Conservation (phyloP, 352 stramenopile genomes). For the Pythium volutum region DNA sequence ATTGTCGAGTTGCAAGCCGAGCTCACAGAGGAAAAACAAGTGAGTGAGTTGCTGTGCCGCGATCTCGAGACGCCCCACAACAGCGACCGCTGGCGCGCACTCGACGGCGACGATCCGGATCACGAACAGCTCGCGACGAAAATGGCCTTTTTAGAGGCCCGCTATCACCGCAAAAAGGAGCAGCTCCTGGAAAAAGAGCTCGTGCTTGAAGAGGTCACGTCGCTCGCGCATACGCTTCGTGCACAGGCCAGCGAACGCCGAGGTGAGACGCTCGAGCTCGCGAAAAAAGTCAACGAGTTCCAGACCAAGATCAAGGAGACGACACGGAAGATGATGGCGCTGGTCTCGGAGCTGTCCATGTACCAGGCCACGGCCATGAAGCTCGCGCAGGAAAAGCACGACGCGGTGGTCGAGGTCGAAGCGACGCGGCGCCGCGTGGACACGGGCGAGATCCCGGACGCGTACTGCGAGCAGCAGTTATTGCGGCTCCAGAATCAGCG, state of each 20-base stretch:
- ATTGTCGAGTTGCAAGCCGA: constrained; percentile 82
- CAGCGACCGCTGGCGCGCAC: constrained; percentile 77
- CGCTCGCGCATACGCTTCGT: constrained; percentile 82
- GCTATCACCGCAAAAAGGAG: constrained; percentile 91
- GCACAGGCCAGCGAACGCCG: constrained; percentile 70
- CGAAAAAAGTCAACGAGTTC: constrained; percentile 90
- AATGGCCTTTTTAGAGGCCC: constrained; percentile 79
- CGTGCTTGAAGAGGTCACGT: constrained; percentile 92
- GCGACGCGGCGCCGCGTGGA: constrained; percentile 55
- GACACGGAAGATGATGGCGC: constrained; percentile 93
- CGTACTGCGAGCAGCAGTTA: constrained; percentile 75
- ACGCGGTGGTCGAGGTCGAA: constrained; percentile 61
- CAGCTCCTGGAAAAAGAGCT: constrained; percentile 93
- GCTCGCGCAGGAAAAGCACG: constrained; percentile 91
- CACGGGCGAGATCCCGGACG: constrained; percentile 68
- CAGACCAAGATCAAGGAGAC: constrained; percentile 89
- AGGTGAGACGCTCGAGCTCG: constrained; percentile 77
- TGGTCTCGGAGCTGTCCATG: constrained; percentile 93
- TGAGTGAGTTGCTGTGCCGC: constrained; percentile 87
- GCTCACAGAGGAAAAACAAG: constrained; percentile 78
- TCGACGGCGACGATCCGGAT: constrained; percentile 89
- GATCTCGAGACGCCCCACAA: constrained; percentile 92
- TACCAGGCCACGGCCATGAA: constrained; percentile 94
- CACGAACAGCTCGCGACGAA: constrained; percentile 86
- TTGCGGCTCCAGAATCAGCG: constrained; percentile 55